These are phyloP conservation scores for Zygosaccharomyces pseudorouxii DNA, from an alignment of 805 yeast genomes.

Conservation along the genomic window DNA sequence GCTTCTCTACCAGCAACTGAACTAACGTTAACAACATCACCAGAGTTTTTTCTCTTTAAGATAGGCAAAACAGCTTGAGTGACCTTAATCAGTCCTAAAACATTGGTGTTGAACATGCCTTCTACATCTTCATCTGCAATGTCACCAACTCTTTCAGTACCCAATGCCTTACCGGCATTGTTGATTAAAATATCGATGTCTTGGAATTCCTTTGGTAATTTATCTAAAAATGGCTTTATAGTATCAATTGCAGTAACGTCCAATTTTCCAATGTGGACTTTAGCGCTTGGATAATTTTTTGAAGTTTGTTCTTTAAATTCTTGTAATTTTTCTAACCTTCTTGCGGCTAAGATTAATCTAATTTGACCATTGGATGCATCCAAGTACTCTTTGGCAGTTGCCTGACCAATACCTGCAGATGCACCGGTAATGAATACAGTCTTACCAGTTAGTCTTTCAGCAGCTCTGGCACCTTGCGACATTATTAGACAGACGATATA, in stretches of 20 bases:
- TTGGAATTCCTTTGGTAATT: conserved; percentile 54
- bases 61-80: conserved; percentile 75
- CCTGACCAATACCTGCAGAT: conserved; percentile 90
- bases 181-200: conserved; percentile 64
- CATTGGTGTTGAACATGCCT: conserved; percentile 82
- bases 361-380: conserved; percentile 65
- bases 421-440: conserved; percentile 91
- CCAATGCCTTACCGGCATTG: conserved; percentile 79
- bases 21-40: conserved; percentile 71
- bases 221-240: conserved; percentile 47
- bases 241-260: conserved; percentile 55
- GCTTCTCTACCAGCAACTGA: conserved; percentile 78
- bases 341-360: conserved; percentile 70
- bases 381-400: conserved; percentile 86
- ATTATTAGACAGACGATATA: conserved; percentile 28
- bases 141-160: conserved; percentile 69
- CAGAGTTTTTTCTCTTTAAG: conserved; percentile 63
- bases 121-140: conserved; percentile 60
- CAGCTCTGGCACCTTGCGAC: conserved; percentile 71
- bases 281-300: conserved; percentile 43
- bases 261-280: conserved; percentile 44
- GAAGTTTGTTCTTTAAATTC: conserved; percentile 46
- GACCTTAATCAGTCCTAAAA: conserved; percentile 74
- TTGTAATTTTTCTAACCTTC: conserved; percentile 62
- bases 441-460: conserved; percentile 75